Evolutionary conservation across 352 stramenopile species (phyloP).

Genomic region (Pythium dissimile): DNA sequence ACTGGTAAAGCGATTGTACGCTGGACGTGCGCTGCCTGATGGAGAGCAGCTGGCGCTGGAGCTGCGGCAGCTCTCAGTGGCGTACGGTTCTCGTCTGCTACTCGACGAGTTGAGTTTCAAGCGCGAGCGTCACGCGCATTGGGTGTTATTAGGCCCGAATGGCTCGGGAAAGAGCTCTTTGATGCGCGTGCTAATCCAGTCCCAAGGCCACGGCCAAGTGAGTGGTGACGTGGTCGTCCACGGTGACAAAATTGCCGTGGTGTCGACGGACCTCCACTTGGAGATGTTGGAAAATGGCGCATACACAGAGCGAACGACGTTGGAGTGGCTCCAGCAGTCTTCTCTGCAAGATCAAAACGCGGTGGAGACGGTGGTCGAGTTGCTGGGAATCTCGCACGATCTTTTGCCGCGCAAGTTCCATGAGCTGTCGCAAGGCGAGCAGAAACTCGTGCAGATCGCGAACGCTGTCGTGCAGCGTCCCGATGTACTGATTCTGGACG

Average conservation of each 20-base stretch:
- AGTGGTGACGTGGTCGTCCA: slow-evolving; percentile 38
- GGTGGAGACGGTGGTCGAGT: slow-evolving; percentile 26
- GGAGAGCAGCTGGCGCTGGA: slow-evolving; percentile 24
- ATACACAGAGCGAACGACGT: neutral
- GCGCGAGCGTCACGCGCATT: slow-evolving; percentile 54
- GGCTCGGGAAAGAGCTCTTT: slow-evolving; percentile 77
- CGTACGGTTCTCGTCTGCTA: slow-evolving; percentile 46
- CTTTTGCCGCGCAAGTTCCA: slow-evolving; percentile 47
- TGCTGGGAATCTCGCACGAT: slow-evolving; percentile 34
- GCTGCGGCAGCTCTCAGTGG: slow-evolving; percentile 50
- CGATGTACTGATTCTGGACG: slow-evolving; percentile 86
- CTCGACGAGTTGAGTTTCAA: slow-evolving; percentile 51
- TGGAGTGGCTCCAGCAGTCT: neutral
- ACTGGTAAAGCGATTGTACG: slow-evolving; percentile 42
- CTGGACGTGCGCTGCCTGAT: neutral
- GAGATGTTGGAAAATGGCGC: slow-evolving; percentile 46
- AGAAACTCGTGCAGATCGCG: slow-evolving; percentile 90
- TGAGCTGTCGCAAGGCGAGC: slow-evolving; percentile 87
- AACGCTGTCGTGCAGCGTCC: slow-evolving; percentile 69
- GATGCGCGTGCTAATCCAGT: slow-evolving; percentile 69
- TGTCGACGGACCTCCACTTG: slow-evolving; percentile 91
- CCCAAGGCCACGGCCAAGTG: slow-evolving; percentile 41
- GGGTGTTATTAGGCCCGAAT: slow-evolving; percentile 66
- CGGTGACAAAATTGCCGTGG: slow-evolving; percentile 37
- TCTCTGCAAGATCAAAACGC: slow-evolving; percentile 11